Percentiles rank a stretch among this genome's conserved stretches.
Conservation (phyloP, 1,284 basidiomycete species). For the Sparassis latifolia region DNA sequence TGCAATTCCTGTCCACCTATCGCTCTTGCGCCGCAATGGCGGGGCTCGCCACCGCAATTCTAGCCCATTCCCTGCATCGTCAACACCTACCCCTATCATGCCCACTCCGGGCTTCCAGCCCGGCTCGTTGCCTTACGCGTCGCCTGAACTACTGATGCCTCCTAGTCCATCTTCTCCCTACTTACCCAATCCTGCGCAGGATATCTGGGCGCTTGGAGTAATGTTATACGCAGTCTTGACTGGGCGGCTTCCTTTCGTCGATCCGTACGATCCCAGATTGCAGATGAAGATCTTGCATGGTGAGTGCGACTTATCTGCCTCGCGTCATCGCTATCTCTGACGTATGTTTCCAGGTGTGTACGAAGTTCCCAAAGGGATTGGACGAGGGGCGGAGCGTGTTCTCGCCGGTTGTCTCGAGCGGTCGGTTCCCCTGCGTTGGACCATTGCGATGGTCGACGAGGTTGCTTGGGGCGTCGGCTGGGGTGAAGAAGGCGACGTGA, state of each 20-base stretch:
- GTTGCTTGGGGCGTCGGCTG: conserved; percentile 79
- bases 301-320: conserved; percentile 27
- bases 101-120: conserved; percentile 50
- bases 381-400: conserved; percentile 65
- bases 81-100: conserved; percentile 17
- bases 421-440: conserved; percentile 59
- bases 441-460: conserved; percentile 66
- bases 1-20: conserved; percentile 28
- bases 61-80: conserved; percentile 38
- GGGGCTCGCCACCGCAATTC: conserved; percentile 53
- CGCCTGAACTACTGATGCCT: conserved; percentile 68
- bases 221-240: conserved; percentile 80
- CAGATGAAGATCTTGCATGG: conserved; percentile 89
- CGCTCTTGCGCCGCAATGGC: conserved; percentile 29
- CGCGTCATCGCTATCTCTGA: background rate
- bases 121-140: conserved; percentile 86
- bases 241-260: conserved; percentile 77
- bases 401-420: conserved; percentile 71
- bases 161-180: conserved; percentile 24
- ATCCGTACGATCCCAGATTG: conserved; percentile 84
- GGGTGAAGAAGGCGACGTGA: conserved; percentile 44
- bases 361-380: conserved; percentile 52
- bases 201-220: conserved; percentile 91
- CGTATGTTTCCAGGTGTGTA: conserved; percentile 36
- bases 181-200: conserved; percentile 63